phyloP scores from a whole-genome alignment of 164 flowering plant genomes.

The Liriodendron chinense region DNA sequence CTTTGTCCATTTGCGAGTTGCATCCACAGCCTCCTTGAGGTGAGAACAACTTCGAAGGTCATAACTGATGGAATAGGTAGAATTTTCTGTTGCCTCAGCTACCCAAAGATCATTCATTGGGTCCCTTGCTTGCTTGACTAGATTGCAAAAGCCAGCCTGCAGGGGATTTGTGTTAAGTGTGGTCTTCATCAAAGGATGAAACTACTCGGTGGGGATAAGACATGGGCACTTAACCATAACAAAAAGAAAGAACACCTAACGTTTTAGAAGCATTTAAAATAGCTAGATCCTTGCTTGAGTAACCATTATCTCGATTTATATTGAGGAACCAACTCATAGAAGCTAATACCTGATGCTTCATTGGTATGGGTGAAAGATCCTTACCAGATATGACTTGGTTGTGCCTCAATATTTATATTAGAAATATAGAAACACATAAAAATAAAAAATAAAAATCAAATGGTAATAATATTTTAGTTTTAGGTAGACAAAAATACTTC shows the following conservation, averaged over 20 bases:
- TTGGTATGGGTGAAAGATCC: neutral
- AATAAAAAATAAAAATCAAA: too few relatives aligned
- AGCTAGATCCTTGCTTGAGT: neutral
- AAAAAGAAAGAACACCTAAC: neutral
- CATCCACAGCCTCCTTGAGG: slow-evolving; percentile 58
- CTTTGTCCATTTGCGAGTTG: slow-evolving; percentile 57
- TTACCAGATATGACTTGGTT: neutral
- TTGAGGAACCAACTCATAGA: neutral
- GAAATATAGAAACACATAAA: neutral
- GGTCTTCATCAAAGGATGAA: neutral
- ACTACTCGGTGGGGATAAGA: neutral
- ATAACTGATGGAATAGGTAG: slow-evolving; percentile 47
- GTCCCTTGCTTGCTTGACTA: slow-evolving; percentile 68
- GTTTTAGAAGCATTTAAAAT: neutral
- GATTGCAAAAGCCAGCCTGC: slow-evolving; percentile 84
- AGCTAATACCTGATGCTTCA: neutral
- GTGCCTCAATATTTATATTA: neutral
- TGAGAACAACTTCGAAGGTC: slow-evolving; percentile 46
- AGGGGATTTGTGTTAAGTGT: slow-evolving; percentile 4
- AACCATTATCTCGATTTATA: neutral
- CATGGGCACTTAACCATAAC: neutral
- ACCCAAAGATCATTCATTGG: slow-evolving; percentile 75
- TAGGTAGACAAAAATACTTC: too few relatives aligned
- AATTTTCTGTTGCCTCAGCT: slow-evolving; percentile 89
- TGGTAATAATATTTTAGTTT: too few relatives aligned